Evolutionary conservation across 163 green algal genomes (phyloP).

Genomic region (Scenedesmus sp.): DNA sequence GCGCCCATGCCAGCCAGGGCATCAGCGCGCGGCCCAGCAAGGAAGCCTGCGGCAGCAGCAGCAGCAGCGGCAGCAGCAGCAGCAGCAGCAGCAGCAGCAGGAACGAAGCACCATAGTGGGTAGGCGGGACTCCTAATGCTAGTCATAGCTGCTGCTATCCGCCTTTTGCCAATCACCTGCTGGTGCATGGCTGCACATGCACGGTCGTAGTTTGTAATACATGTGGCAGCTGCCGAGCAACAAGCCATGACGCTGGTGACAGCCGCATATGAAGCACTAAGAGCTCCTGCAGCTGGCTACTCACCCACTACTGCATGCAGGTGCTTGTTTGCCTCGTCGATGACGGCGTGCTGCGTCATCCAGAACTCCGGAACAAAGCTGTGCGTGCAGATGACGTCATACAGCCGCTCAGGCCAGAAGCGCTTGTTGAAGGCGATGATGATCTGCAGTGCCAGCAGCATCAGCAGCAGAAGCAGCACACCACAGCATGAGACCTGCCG

Average conservation of each 20-base stretch:
- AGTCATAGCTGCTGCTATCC: too few species aligned
- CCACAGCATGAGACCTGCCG: not conserved
- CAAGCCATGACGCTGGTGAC: not conserved
- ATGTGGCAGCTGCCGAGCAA: not conserved
- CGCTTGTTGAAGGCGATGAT: slow-evolving; percentile 74
- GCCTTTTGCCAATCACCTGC: too few species aligned
- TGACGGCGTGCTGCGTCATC: slow-evolving; percentile 73
- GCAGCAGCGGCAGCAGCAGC: not conserved
- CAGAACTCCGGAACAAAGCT: slow-evolving; percentile 90
- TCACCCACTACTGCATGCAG: slow-evolving; percentile 49
- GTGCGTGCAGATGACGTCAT: slow-evolving; percentile 86
- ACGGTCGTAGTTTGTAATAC: not conserved
- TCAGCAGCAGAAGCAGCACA: not conserved
- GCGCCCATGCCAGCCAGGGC: slow-evolving; percentile 55
- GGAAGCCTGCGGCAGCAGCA: slow-evolving; percentile 34
- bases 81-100: not conserved
- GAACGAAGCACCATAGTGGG: too few species aligned
- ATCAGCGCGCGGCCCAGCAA: slow-evolving; percentile 60
- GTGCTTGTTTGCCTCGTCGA: slow-evolving; percentile 25
- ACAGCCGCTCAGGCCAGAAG: slow-evolving; percentile 87
- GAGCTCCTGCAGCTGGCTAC: not conserved
- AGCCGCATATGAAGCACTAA: not conserved
- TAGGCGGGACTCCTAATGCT: too few species aligned
- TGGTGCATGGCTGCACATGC: too few species aligned
- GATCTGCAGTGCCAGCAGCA: slow-evolving; percentile 56